A percentile compares a stretch with the other conserved stretches of the same genome.
phyloP scores from a whole-genome alignment of 2,329 filamentous ascomycete species.

The Knoxdaviesia proteae region DNA sequence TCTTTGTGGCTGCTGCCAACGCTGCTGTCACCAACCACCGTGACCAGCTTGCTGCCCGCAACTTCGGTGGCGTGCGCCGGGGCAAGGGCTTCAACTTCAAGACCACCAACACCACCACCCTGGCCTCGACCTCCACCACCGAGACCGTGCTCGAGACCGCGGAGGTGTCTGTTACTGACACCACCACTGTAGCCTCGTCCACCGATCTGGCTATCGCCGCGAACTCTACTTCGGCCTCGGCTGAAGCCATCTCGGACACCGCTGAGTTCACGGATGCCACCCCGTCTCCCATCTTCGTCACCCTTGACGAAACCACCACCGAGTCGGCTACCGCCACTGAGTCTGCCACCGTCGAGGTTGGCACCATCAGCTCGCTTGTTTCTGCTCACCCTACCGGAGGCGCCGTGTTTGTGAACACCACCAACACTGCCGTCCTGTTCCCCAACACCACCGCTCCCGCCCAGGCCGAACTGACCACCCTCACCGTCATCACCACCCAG shows the following conservation, averaged over 20 bases:
- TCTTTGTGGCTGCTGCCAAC: no score
- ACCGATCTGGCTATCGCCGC: neutral
- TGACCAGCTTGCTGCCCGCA: no score
- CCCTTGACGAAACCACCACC: neutral
- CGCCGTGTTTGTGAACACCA: slow-evolving; percentile 11
- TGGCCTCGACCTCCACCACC: no score
- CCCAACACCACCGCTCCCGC: slow-evolving; percentile 6
- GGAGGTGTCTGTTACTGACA: no score
- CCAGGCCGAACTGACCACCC: slow-evolving; percentile 14
- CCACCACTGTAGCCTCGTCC: no score
- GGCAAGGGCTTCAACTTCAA: no score
- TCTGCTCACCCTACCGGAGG: neutral
- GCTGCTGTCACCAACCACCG: no score
- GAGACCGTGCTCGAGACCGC: no score
- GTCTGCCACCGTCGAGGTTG: neutral
- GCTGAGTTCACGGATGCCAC: slow-evolving; percentile 1
- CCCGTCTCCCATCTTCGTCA: neutral
- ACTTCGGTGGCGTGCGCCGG: no score
- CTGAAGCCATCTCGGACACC: neutral
- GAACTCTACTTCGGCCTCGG: no score
- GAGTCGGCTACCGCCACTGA: slow-evolving; percentile 2
- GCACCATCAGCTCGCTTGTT: neutral
- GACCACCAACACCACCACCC: no score
- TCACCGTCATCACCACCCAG: slow-evolving; percentile 31
- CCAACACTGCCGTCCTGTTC: slow-evolving; percentile 8